phyloP scores from a whole-genome alignment of 768 basidiomycete species.

The Neoboletus magnificus region DNA sequence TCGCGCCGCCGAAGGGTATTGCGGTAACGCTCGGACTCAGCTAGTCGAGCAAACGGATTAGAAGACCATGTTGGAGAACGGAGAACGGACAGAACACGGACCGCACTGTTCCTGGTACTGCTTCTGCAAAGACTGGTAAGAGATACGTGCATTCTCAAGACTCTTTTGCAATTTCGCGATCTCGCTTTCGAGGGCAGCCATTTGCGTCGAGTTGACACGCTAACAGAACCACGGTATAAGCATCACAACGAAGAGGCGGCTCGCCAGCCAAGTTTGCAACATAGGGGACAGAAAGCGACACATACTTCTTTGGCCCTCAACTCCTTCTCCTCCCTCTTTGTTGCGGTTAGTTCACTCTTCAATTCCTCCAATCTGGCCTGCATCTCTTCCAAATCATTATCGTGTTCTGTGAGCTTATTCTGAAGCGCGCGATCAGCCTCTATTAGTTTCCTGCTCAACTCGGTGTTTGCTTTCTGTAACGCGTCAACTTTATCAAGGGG shows the following conservation, averaged over 20 bases:
- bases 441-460: conserved; percentile 68
- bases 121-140: conserved; percentile 75
- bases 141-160: conserved; percentile 68
- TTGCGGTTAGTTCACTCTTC: conserved; percentile 67
- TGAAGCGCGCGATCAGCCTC: conserved; percentile 72
- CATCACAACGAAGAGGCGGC: neutral
- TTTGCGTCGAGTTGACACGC: conserved; percentile 65
- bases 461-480: conserved; percentile 68
- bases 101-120: conserved; percentile 88
- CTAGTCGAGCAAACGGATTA: conserved; percentile 31
- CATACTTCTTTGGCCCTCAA: conserved; percentile 78
- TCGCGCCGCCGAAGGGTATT: conserved; percentile 73
- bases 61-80: neutral
- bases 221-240: conserved; percentile 29
- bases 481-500: conserved; percentile 71
- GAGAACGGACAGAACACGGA: conserved; percentile 36
- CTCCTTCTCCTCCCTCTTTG: conserved; percentile 92
- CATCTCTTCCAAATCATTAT: conserved; percentile 79
- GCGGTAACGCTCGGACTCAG: conserved; percentile 76
- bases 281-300: conserved; percentile 11
- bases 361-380: conserved; percentile 76
- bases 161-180: conserved; percentile 70
- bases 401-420: conserved; percentile 69
- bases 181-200: conserved; percentile 70
- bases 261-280: neutral